phyloP scores from a whole-genome alignment of 2,329 filamentous ascomycete species.

The Penicillium sp. region DNA sequence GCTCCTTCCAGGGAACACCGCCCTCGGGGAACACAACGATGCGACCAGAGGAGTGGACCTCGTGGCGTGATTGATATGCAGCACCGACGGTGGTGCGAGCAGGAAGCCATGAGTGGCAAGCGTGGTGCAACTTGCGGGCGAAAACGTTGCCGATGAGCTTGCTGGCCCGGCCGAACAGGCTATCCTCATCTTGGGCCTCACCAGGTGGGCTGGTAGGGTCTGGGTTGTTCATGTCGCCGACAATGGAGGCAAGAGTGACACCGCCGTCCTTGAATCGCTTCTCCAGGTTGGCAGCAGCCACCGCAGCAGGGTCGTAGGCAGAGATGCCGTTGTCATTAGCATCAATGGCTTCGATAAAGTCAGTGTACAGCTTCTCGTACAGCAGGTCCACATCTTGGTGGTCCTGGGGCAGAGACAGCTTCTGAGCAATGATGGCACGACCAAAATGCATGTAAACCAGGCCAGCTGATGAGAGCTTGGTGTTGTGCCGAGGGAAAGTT shows the following conservation, averaged over 20 bases:
- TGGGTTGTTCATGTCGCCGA: constrained; percentile 75
- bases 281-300: constrained; percentile 69
- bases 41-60: constrained; percentile 71
- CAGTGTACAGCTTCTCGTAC: constrained; percentile 85
- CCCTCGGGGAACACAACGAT: constrained; percentile 79
- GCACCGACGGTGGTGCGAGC: constrained; percentile 75
- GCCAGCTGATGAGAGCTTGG: constrained; percentile 90
- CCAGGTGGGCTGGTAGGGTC: constrained; percentile 48
- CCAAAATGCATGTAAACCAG: constrained; percentile 97
- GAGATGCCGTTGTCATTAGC: constrained; percentile 96
- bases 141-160: constrained; percentile 87
- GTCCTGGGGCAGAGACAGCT: constrained; percentile 60
- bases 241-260: constrained; percentile 81
- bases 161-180: constrained; percentile 74
- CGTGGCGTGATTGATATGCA: constrained; percentile 68
- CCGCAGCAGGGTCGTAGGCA: constrained; percentile 69
- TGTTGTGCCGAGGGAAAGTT: constrained; percentile 78
- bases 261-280: constrained; percentile 82
- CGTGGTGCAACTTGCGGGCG: constrained; percentile 74
- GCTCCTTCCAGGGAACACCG: constrained; percentile 88
- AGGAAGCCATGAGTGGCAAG: constrained; percentile 76
- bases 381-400: constrained; percentile 69
- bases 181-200: constrained; percentile 75
- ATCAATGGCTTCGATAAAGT: constrained; percentile 93
- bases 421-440: constrained; percentile 71